Conservation (phyloP, 768 basidiomycete genomes). For the Leccinum rimulosum region DNA sequence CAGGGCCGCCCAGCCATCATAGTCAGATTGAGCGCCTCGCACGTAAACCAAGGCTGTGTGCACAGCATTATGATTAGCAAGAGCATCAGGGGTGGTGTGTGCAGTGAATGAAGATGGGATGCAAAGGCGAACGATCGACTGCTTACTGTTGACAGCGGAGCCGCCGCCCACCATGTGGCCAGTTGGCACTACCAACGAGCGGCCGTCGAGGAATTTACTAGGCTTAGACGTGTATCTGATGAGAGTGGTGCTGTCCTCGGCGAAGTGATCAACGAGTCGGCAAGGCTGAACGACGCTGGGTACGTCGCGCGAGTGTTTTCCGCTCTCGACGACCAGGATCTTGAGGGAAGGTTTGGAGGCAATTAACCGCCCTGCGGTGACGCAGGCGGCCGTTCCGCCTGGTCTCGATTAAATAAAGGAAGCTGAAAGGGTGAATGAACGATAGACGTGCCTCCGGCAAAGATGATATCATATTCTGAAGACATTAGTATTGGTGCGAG, state of each 20-base stretch:
- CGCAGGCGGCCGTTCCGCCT: neutral
- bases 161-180: conserved; percentile 62
- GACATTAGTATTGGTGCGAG: neutral
- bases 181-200: conserved; percentile 40
- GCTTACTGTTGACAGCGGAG: conserved; percentile 57
- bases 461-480: neutral
- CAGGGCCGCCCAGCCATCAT: conserved; percentile 54
- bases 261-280: neutral
- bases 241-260: conserved; percentile 40
- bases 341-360: neutral
- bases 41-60: conserved; percentile 48
- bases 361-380: neutral
- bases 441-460: neutral
- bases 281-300: neutral
- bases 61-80: neutral
- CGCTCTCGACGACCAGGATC: neutral
- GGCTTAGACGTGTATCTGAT: conserved; percentile 38
- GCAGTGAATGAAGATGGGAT: neutral
- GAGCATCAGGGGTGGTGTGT: neutral
- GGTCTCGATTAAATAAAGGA: neutral
- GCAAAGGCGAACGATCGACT: neutral
- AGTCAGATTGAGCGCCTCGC: conserved; percentile 60
- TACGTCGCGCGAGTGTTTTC: neutral
- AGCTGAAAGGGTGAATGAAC: neutral
- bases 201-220: conserved; percentile 44